Evolutionary conservation across 2,329 filamentous ascomycete species (phyloP), one percentile per base, ranked within the genome.

Genomic region (Aureobasidium leucospermi): DNA sequence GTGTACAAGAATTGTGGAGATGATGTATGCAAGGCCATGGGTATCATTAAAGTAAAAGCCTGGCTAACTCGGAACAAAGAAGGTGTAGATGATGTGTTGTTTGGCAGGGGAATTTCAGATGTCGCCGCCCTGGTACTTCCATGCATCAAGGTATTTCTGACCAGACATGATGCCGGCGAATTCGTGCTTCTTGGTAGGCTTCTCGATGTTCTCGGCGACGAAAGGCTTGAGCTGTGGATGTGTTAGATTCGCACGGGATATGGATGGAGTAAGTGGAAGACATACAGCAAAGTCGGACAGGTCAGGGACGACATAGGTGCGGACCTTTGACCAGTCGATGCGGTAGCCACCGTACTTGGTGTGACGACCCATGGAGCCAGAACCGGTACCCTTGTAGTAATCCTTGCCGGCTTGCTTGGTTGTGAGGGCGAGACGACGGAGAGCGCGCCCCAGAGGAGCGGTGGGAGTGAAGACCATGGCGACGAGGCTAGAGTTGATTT

Each of bases 361-460:
- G 76, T 95, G 90, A 13, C 79, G 76, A 73, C 94, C 94, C 85
- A 95, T 91, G 43, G 88, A 85, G 1, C 94, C 94, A 0, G 90
- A 87, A 48, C 92, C 82, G 68, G 88, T 96, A 71, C 94, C 94
- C 81, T 97, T 97, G 85, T 99, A 99, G 84, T 87, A 99, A 66
- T 92, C 93, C 71, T 90, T 90, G 73, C 88, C 89, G 72, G 93
- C 87, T 75, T 94, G 87, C 77, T 99, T 99, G 66, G 93, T 96
- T 11, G 90, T 96, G 69, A 99, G 83, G 57, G 82, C 81, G 61
- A 92, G 79, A 70, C 93, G 90, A 74, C 86, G 83, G 69, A 90
- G 82, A 60, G 83, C 82, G 71, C 85, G 79, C 67, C 82, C 81
- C 68, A 96, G 85, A 64, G 78, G 73, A 68, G 83, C 79, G 15